phyloP scores from a whole-genome alignment of 495 filamentous ascomycete genomes.

The Neurospora sp. region DNA sequence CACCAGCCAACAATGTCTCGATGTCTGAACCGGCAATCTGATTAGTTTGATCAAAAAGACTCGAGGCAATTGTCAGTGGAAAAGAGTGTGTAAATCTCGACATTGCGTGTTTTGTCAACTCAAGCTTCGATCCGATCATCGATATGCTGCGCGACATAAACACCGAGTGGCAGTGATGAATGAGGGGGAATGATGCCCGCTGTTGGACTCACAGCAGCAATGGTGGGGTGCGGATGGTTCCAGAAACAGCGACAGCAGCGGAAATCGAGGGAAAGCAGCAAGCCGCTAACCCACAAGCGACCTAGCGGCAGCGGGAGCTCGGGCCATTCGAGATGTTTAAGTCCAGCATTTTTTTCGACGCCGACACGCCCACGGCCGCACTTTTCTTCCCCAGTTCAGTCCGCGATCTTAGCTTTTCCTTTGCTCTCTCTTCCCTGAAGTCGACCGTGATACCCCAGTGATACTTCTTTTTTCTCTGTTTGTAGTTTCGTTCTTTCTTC shows the following conservation, averaged over 20 bases:
- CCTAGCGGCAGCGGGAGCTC: slow-evolving; percentile 17
- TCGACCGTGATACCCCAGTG: slow-evolving; percentile 14
- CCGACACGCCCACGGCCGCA: not conserved
- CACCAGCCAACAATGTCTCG: not conserved
- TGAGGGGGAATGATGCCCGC: not conserved
- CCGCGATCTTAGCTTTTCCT: slow-evolving; percentile 2
- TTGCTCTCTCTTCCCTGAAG: slow-evolving; percentile 4
- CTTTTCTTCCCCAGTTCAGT: not conserved
- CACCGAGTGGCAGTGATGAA: not conserved
- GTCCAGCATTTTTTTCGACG: slow-evolving; percentile 19
- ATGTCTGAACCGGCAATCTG: not conserved
- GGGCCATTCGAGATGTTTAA: slow-evolving; percentile 18
- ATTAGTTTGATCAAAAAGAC: not conserved
- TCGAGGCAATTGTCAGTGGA: not conserved
- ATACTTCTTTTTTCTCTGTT: slow-evolving; percentile 6
- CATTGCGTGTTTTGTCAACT: not conserved
- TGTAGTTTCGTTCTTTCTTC: slow-evolving; percentile 5
- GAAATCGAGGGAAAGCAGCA: slow-evolving; percentile 2
- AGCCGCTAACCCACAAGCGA: slow-evolving; percentile 12
- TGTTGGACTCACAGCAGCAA: not conserved
- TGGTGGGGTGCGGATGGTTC: slow-evolving; percentile 24
- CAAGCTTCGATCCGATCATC: not conserved
- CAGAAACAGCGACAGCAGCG: slow-evolving; percentile 16
- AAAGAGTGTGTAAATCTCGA: not conserved
- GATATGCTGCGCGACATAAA: not conserved